Evolutionary conservation across 306 rosid species (phyloP).

Genomic region (Rubus idaeus): DNA sequence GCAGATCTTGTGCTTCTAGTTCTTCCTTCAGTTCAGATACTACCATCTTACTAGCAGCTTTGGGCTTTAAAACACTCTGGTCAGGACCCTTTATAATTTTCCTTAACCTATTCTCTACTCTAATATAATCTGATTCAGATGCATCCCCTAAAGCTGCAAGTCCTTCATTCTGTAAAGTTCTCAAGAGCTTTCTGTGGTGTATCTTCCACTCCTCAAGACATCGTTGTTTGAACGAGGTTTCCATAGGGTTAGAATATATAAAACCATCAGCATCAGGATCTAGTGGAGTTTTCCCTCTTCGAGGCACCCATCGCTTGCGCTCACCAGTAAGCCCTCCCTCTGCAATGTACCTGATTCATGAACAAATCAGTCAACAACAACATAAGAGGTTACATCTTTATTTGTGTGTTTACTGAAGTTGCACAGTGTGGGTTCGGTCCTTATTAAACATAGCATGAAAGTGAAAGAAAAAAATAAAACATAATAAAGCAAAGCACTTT

Average conservation of each 20-base stretch:
- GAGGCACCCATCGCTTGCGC: slow-evolving; percentile 96
- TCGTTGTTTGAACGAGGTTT: slow-evolving; percentile 90
- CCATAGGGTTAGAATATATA: slow-evolving; percentile 89
- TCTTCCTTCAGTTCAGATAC: slow-evolving; percentile 92
- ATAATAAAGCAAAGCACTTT: not conserved
- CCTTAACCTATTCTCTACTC: slow-evolving; percentile 75
- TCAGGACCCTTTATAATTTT: slow-evolving; percentile 86
- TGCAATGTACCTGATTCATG: slow-evolving; percentile 62
- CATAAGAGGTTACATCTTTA: slow-evolving; percentile 3
- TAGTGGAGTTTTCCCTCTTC: slow-evolving; percentile 86
- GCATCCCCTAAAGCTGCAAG: slow-evolving; percentile 70
- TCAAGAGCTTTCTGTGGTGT: slow-evolving; percentile 69
- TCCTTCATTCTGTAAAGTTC: slow-evolving; percentile 71
- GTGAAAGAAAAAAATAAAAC: not conserved
- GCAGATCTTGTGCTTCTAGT: slow-evolving; percentile 90
- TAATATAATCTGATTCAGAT: slow-evolving; percentile 75
- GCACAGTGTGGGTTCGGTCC: not conserved
- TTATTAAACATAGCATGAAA: not conserved
- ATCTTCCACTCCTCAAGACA: slow-evolving; percentile 72
- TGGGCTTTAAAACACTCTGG: slow-evolving; percentile 79
- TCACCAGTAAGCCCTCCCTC: slow-evolving; percentile 99
- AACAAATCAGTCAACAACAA: slow-evolving; percentile 23
- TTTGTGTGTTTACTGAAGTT: not conserved
- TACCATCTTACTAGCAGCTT: slow-evolving; percentile 97
- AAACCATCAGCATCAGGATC: slow-evolving; percentile 96